Evolutionary conservation across 1,139 yeast genomes (phyloP), one percentile per base, ranked within the genome.

Genomic region (Blastobotrys arbuscula): DNA sequence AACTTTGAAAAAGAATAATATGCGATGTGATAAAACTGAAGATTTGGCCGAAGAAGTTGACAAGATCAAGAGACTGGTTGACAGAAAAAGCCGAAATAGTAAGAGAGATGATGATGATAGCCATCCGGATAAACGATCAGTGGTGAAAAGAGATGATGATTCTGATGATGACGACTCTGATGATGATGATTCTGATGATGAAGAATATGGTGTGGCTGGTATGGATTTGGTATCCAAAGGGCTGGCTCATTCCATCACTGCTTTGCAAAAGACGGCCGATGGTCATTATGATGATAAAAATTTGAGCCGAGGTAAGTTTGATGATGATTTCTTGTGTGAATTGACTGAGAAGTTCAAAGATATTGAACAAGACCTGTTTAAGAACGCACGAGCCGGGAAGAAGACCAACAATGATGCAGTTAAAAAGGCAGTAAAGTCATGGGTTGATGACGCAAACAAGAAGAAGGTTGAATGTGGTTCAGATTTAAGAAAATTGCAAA

Each of bases 321-420:
- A 42, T 21, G 45, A 42, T 39, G 15, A 34, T n/a, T 42, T 42
- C 20, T 23, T 36, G 23, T 42, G 45, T 20, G 39, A 34, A 18
- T 42, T 34, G 13, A 35, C 40, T 18, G 40, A 36, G 16, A n/a
- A 23, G 13, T 33, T 42, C 34, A 19, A 42, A 35, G 45, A 42
- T 23, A 21, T 21, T 9, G 24, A 21, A 18, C 24, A 42, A 24
- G n/a, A 21, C 7, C 2, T 42, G 2, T 42, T 8, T 23, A 23
- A 34, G 24, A 16, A 20, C 21, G 8, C 8, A 3, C 19, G 19
- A 13, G 16, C 15, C 6, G 45, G 45, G 15, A 15, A 34, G 10
- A 24, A 9, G 10, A 39, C 45, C 19, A 34, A 42, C 34, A 23
- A 21, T n/a, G 15, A 16, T 12, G 35, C 10, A 12, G 3, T 34